Base-by-base conservation (phyloP, 257 asterid species). In the Solanum neorickii region DNA sequence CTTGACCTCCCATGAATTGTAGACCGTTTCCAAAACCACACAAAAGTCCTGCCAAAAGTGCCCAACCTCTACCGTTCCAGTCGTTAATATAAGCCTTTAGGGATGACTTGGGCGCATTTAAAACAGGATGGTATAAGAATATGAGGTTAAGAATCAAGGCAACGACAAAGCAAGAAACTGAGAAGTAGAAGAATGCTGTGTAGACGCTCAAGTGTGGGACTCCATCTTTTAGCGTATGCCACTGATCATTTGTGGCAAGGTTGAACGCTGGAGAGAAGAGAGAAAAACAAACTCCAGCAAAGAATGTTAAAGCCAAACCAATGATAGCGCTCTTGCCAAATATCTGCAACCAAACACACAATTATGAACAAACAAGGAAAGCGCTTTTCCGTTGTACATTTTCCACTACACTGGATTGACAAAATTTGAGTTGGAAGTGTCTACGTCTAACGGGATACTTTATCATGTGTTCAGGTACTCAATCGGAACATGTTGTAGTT, bases 1-100 rank as follows among this genome's bases (percentile, higher is more conserved):
- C 98, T 86, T 97, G 98, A 68, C 99, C 99, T 84, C 99, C 99
- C 98, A 97, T 97, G 86, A 97, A 97, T 93, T 97, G 99, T 62
- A 97, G 98, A 21, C 99, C 99, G 18, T 95, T 95, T 29, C 99
- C 99, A 78, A 97, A 94, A 52, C 99, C 99, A 35, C 98, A 94
- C 44, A 97, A 83, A 37, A 97, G 90, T 29, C 99, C 99, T 1
- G 99, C 98, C 91, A 94, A 86, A 82, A 95, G 88, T 78, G 98
- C 98, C 98, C 98, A 94, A 11, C 98, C 94, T 87, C 99, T 88
- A 10, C 99, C 99, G 21, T 97, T 85, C 96, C 97, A 93, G 85
- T 97, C 98, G 0, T 92, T 89, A 20, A 97, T 69, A 82, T 97
- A 97, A 27, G 95, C 95, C 87, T 84, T 94, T 9, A 97, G 15